Base-by-base conservation (phyloP, 192 early-diverging fungal species). In the Hyaloraphidium curvatum region DNA sequence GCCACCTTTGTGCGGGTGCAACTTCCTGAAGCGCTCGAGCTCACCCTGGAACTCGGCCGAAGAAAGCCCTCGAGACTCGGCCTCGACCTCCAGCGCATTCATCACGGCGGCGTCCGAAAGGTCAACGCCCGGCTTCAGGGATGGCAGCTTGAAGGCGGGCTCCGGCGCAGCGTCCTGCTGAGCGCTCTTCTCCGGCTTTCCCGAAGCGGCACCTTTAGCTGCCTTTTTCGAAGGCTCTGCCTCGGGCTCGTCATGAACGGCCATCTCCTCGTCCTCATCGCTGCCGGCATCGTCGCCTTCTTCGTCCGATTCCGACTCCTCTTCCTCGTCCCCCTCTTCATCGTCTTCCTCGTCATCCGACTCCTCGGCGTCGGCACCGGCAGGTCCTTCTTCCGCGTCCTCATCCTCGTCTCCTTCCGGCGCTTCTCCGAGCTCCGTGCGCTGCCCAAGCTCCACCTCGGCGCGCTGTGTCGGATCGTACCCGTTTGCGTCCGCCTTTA, bases 401-500 rank as follows among this genome's bases (percentile, higher is more conserved):
- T 77, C 68, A 25, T 60, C 67, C 7, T 59, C 65, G 14, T 28
- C 43, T 31, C 59, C 66, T 25, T 40, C 21, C 11, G 53, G 30
- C 58, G 39, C 39, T 23, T 28, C 51, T 5, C 17, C 61, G n/a
- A n/a, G n/a, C n/a, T n/a, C n/a, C n/a, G n/a, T n/a, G n/a, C n/a
- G n/a, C n/a, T n/a, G n/a, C 17, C 50, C 48, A 53, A 55, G 1
- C 3, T 57, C 57, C 9, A 41, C 30, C 14, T 48, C 41, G 25
- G 28, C 37, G 19, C 59, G 56, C 39, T 69, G 61, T 35, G 59
- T 59, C 17, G 91, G 90, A 30, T 86, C 78, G 58, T 97, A 94
- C 53, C 88, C 91, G 28, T 86, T 89, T 31, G 84, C 84, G 40
- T 70, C 72, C 41, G 76, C 74, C 58, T 80, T 78, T 3, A 88